Evolutionary conservation across 768 basidiomycete genomes (phyloP), one percentile per base, ranked within the genome.

Genomic region (Boletus rex-veris): DNA sequence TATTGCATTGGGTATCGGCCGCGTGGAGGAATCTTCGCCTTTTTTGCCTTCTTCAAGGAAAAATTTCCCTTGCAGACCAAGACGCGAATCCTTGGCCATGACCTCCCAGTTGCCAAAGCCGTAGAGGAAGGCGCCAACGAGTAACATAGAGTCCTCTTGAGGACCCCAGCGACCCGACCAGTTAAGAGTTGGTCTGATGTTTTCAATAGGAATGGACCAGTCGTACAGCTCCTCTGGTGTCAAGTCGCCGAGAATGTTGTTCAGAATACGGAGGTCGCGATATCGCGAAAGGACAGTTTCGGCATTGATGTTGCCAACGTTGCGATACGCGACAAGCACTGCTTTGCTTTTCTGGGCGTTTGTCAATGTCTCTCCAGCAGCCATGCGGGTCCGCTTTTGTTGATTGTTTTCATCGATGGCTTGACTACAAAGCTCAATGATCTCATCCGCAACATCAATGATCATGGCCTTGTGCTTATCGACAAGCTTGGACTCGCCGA

Each of bases 1-100:
- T 57, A 99, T 98, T 30, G 97, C 92, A 64, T 95, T 97, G 35
- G 97, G 97, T 62, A 96, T 96, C 9, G 91, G 91, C 64, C 91
- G 83, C 59, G 81, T 89, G 15, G 89, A 79, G 37, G 85, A 73
- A 63, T 94, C 90, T 74, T 92, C 89, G 31, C 85, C 88, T 72
- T 97, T 96, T 77, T 98, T 98, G 62, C 89, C 91, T 70, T 98
- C 95, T 68, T 98, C 97, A 48, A 99, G 79, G 84, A 98, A 98
- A 76, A 99, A 96, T 68, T 98, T 98, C 70, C 88, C 92, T 2
- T 84, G 81, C 14, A 99, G 78, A 3, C 85, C 84, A 12, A 99
- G 84, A 55, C 82, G 82, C 12, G 82, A 70, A 68, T 99, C 97
- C 73, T 94, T 91, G 52, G 84, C 82, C 79, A 98, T 98, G 24